Conservation (phyloP, 2,329 filamentous ascomycete species). For the Basipetospora chlamydospora region DNA sequence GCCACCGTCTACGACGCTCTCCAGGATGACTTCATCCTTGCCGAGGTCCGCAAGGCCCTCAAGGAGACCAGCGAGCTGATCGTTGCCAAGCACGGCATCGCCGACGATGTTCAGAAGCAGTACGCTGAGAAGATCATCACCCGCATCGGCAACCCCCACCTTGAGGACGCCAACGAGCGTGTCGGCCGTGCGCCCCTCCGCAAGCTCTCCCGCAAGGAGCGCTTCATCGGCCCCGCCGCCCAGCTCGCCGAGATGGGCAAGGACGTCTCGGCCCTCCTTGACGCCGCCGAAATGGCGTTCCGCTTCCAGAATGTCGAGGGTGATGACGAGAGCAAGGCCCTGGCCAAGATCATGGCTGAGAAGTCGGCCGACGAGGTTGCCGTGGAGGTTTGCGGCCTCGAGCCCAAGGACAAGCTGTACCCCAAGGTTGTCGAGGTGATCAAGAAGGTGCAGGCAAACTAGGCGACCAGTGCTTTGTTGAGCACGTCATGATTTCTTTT, state of each 20-base stretch:
- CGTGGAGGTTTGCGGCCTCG: conserved; percentile 66
- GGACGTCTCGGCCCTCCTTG: conserved; percentile 58
- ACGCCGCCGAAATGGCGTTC: conserved; percentile 79
- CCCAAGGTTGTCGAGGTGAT: conserved; percentile 62
- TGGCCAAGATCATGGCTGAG: conserved; percentile 72
- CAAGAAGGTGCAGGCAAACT: conserved; percentile 63
- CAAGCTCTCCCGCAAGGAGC: conserved; percentile 89
- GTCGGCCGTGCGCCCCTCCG: conserved; percentile 88
- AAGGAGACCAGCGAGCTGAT: conserved; percentile 80
- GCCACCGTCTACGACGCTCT: conserved; percentile 64
- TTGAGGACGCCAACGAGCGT: conserved; percentile 87
- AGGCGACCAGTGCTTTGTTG: conserved; percentile 1
- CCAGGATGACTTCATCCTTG: conserved; percentile 58
- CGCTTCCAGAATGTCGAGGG: conserved; percentile 90
- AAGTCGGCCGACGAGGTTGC: conserved; percentile 62
- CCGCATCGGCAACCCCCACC: conserved; percentile 83
- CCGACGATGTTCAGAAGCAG: conserved; percentile 56
- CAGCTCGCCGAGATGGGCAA: conserved; percentile 74
- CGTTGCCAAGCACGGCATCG: conserved; percentile 72
- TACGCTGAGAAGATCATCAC: conserved; percentile 89
- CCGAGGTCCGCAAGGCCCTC: conserved; percentile 65
- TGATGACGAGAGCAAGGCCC: conserved; percentile 76
- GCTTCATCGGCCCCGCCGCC: conserved; percentile 82
- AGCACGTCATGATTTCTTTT: not conserved
- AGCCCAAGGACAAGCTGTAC: conserved; percentile 63